Conservation (phyloP, 352 stramenopile species). For the Phytophthora podocarpi region DNA sequence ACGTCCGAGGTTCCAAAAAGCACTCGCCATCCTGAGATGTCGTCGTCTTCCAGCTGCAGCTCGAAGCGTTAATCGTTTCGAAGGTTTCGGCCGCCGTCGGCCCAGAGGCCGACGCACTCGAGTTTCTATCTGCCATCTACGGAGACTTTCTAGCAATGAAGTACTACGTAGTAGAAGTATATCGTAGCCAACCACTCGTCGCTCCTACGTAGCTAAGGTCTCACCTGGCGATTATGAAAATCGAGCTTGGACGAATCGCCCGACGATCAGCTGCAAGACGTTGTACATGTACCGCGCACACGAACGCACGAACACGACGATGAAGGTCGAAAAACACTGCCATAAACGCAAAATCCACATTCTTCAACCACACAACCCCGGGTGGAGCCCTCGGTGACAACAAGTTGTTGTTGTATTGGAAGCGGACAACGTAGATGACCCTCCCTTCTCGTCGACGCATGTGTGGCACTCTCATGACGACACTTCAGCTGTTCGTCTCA, state of each 20-base stretch:
- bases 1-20: constrained; percentile 35
- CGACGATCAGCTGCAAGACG: constrained; percentile 6
- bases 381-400: background rate
- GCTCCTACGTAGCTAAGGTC: background rate
- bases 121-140: constrained; percentile 6
- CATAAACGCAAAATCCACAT: constrained; percentile 15
- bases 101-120: background rate
- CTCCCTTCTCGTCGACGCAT: background rate
- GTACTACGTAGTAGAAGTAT: too few species aligned
- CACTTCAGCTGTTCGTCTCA: too few species aligned
- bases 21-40: constrained; percentile 20
- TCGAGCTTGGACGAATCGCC: too few species aligned
- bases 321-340: background rate
- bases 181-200: constrained; percentile 7
- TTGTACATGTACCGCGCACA: constrained; percentile 2
- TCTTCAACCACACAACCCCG: constrained; percentile 8
- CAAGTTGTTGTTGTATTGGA: constrained; percentile 1
- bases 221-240: constrained; percentile 28
- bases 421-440: too few species aligned
- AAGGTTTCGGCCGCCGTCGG: background rate
- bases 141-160: constrained; percentile 29
- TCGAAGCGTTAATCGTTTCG: constrained; percentile 22
- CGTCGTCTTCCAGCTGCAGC: constrained; percentile 39
- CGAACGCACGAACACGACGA: background rate
- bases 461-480: constrained; percentile 1